Evolutionary conservation across 164 flowering plant species (phyloP), one percentile per base, ranked within the genome.

Genomic region (Saururus chinensis): DNA sequence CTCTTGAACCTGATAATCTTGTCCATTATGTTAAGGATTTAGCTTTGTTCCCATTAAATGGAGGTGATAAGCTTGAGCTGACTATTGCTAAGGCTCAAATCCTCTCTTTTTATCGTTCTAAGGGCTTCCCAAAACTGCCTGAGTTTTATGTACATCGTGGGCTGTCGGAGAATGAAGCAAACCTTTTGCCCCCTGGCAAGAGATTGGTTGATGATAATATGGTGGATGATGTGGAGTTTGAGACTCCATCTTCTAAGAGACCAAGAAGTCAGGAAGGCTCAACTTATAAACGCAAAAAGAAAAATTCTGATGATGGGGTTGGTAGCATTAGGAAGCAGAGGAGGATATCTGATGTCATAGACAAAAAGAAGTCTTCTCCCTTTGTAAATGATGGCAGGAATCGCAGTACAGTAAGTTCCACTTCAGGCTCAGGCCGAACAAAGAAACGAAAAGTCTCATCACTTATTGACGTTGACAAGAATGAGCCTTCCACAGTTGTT

Each of bases 1-100:
- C 82, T 51, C 88, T 92, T 76, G 71, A 74, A 56, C 95, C 96
- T 59, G 65, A 30, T 35, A 71, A 73, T 55, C 80, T 87, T 54
- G 68, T 86, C 19, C 64, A 73, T 6, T 74, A 66, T 68, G 17
- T 86, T 9, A 79, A 77, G 61, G 53, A 53, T 30, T 62, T 82
- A 62, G 88, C 95, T 21, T 59, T 37, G 21, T 56, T 22, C 11
- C 83, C 89, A 11, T 30, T 5, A 60, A 62, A 62, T 49, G 74
- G 59, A 30, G 48, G 42, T 69, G 83, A 84, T 62, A 77, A 68
- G 26, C 73, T 92, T 59, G 85, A 83, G 41, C 58, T 79, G 57
- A 76, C 66, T 22, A 64, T 72, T 19, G 74, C 71, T 59, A 75
- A 67, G 57, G 82, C 89, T 25, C 88, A 86, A 53, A 66, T 87